A percentile compares a stretch with the other conserved stretches of the same genome.
Evolutionary conservation across 495 filamentous ascomycete genomes (phyloP).

Genomic region (Usnea hakonensis): DNA sequence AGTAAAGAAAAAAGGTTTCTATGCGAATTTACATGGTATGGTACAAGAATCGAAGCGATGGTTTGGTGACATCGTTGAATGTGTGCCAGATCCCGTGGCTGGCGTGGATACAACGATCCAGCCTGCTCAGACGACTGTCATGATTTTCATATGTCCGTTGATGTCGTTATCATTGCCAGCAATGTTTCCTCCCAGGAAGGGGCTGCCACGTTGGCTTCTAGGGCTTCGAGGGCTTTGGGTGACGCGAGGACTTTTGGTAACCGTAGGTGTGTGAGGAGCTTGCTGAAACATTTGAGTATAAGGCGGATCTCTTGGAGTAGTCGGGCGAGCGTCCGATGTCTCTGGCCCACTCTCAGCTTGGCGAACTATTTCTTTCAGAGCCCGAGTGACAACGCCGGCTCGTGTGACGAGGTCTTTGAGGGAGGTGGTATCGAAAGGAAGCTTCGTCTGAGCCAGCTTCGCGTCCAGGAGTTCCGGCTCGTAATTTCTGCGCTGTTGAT

Average conservation of each 20-base stretch:
- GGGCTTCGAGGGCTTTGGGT: conserved; percentile 31
- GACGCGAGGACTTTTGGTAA: conserved; percentile 28
- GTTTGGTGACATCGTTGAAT: not conserved
- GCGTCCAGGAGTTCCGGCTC: conserved; percentile 40
- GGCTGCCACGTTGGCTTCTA: conserved; percentile 44
- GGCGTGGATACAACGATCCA: not conserved
- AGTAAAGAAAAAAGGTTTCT: conserved; percentile 8
- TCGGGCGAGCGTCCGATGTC: conserved; percentile 44
- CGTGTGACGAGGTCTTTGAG: conserved; percentile 80
- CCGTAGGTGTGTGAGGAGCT: conserved; percentile 40
- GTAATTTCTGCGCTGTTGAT: conserved; percentile 52
- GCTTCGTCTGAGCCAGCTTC: conserved; percentile 55
- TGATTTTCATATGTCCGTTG: conserved; percentile 55
- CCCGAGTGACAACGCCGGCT: conserved; percentile 65
- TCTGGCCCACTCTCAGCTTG: conserved; percentile 66
- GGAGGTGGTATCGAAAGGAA: conserved; percentile 87
- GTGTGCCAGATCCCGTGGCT: not conserved
- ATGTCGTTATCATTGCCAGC: conserved; percentile 44
- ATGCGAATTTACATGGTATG: conserved; percentile 7
- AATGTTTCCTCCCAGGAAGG: conserved; percentile 43
- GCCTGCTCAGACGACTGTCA: conserved; percentile 50
- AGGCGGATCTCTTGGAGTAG: conserved; percentile 43
- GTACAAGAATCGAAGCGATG: conserved; percentile 14
- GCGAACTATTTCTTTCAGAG: conserved; percentile 67
- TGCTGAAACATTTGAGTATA: conserved; percentile 57